Evolutionary conservation across 2,329 filamentous ascomycete genomes (phyloP), one percentile per base, ranked within the genome.

Genomic region (Clonostachys solani): DNA sequence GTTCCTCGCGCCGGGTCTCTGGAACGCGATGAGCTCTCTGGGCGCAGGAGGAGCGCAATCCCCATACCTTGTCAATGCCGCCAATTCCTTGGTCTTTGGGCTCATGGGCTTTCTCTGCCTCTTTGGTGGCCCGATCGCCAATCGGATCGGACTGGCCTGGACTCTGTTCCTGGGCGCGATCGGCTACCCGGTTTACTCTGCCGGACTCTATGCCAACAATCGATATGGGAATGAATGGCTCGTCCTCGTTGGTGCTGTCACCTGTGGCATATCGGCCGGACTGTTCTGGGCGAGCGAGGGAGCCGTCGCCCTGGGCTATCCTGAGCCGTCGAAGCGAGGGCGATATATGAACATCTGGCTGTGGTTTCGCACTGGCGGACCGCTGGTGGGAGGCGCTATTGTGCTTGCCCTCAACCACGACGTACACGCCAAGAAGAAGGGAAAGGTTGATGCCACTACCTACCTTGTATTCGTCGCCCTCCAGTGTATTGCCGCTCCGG

Each of bases 31-130:
- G 18, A 50, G 45, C 37, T 50, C 48, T 3, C 37, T 47, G 12
- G 48, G 48, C 2, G 48, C 48, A 15, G 48, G 48, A 41, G 48
- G 48, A 33, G 48, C 48, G 19, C 48, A 47, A 13, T 37, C 42
- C 37, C 48, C 48, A 9, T 50, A 47, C 35, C 37, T 50, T 40
- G 49, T 88, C 45, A 87, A 87, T 56, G 73, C 73, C 0, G 74
- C 71, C n/a, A 78, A 78, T 49, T 69, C 74, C 1, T 60, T 78
- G 4, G 69, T 75, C 4, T 78, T 77, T 42, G 71, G 64, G 5
- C 55, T 74, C 19, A 65, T 75, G 63, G 66, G 66, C 5, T 55
- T 76, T 23, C 63, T 74, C 7, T 78, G 75, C 59, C 81, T 77
- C 59, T 77, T 87, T 19, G 68, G 64, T 33, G 59, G 60, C 16